These are phyloP conservation scores for Clitocybe nebularis DNA, from an alignment of 1,284 basidiomycete species.

Conservation along the genomic window DNA sequence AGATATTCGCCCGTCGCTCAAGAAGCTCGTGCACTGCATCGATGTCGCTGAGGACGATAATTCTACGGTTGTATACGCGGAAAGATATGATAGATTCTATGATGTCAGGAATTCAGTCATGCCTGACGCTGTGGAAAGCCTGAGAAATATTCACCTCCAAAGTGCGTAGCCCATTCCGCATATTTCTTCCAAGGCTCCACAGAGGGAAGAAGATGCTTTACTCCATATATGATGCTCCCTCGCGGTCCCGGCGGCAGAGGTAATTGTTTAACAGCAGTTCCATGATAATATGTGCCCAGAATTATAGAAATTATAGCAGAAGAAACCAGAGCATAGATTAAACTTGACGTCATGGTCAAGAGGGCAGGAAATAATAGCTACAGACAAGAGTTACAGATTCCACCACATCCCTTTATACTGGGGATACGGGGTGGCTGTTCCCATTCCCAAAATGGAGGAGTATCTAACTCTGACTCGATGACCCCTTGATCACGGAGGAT, in stretches of 20 bases:
- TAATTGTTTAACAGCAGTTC: not conserved
- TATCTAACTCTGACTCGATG: not conserved
- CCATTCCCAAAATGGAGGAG: not conserved
- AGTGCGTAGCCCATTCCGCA: conserved; percentile 30
- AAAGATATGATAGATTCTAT: conserved; percentile 32
- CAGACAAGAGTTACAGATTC: no score
- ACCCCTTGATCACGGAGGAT: not conserved
- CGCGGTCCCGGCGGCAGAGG: conserved; percentile 33
- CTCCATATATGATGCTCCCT: conserved; percentile 26
- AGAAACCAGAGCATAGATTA: no score
- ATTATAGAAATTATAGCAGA: not conserved
- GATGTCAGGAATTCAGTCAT: not conserved
- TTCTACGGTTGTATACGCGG: conserved; percentile 29
- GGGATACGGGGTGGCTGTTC: not conserved
- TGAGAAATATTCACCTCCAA: conserved; percentile 17
- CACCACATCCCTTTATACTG: not conserved
- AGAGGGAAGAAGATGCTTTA: conserved; percentile 23
- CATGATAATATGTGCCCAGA: not conserved
- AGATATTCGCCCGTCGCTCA: conserved; percentile 33
- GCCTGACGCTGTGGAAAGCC: not conserved
- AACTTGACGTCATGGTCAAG: no score
- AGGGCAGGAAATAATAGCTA: not conserved
- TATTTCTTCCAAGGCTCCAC: conserved; percentile 36
- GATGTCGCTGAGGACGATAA: conserved; percentile 34
- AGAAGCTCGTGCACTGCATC: conserved; percentile 31